Percentiles rank a stretch among this genome's conserved stretches.
Evolutionary conservation across 2,329 filamentous ascomycete genomes (phyloP).

Genomic region (Ophiostoma populinum): DNA sequence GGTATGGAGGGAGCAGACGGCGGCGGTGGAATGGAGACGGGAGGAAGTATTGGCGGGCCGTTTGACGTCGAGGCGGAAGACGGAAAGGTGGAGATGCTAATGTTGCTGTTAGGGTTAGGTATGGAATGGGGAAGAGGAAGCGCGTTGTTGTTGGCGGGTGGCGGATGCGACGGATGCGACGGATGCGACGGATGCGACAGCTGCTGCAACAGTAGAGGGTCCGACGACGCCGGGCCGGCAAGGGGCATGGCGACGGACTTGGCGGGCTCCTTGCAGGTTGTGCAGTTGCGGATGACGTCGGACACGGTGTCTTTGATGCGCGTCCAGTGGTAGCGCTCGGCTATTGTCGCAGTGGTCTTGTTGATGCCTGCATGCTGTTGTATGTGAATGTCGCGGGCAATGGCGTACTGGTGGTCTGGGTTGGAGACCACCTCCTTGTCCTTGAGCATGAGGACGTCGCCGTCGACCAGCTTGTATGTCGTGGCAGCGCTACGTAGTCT

Average conservation of each 20-base stretch:
- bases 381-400: conserved; percentile 62
- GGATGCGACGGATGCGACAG: no score
- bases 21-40: conserved; percentile 2
- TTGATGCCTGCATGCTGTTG: conserved; percentile 82
- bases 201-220: no score
- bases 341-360: conserved; percentile 88
- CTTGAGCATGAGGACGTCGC: conserved; percentile 84
- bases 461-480: conserved; percentile 71
- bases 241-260: conserved; percentile 22
- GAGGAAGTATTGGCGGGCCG: conserved; percentile 3
- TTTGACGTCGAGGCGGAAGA: conserved; percentile 3
- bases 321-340: conserved; percentile 92
- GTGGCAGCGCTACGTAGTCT: conserved; percentile 83
- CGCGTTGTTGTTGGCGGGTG: no score
- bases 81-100: background rate
- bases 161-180: no score
- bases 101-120: no score
- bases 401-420: conserved; percentile 76
- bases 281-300: conserved; percentile 81
- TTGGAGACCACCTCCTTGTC: conserved; percentile 95
- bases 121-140: no score
- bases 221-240: conserved; percentile 4
- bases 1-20: conserved; percentile 1
- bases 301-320: conserved; percentile 95
- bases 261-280: conserved; percentile 68